Base-by-base conservation (phyloP, 2,329 filamentous ascomycete genomes). In the Aspergillus sp. region DNA sequence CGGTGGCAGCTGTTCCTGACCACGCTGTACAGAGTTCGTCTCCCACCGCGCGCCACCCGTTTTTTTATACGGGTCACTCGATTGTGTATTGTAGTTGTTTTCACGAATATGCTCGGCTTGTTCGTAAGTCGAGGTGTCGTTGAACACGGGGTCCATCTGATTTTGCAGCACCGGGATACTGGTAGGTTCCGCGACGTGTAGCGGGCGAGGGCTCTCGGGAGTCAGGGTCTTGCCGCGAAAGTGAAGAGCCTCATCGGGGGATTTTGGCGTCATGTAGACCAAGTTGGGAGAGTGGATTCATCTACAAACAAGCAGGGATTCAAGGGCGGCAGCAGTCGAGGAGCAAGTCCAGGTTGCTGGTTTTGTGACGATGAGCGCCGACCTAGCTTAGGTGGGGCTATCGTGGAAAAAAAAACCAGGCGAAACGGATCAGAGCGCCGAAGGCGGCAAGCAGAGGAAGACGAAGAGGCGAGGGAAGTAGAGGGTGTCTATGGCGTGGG, bases 121-220 rank as follows among this genome's bases (percentile, higher is more conserved):
- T 59, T 78, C 78, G 71, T 85, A 84, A 61, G 81, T 82, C 53
- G 85, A 80, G 55, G 85, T 85, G 71, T 88, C 85, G 75, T 88
- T 87, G 79, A 89, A 88, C 65, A 83, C 77, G 54, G 86, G 85
- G 75, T 90, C 87, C 83, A 85, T 90, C 76, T 89, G 86, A 70
- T 87, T 86, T 70, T 86, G 82, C 68, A 90, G 79, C 54, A 90
- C 83, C 57, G 87, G 86, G 58, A 90, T 89, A 64, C 85, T 88
- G 65, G 85, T 82, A 53, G 87, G 86, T 73, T 87, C 84, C 64
- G 87, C 82, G 64, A 87, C 79, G 74, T 89, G 85, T 66, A 89
- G 75, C 64, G 88, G 88, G 66, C 87, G 85, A 68, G 88, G 88
- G 71, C 86, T 89, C 69, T 88, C 84, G 62, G 88, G 88, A 69